Conservation (phyloP, 106 monocot species). For the Dendrobium officinale region DNA sequence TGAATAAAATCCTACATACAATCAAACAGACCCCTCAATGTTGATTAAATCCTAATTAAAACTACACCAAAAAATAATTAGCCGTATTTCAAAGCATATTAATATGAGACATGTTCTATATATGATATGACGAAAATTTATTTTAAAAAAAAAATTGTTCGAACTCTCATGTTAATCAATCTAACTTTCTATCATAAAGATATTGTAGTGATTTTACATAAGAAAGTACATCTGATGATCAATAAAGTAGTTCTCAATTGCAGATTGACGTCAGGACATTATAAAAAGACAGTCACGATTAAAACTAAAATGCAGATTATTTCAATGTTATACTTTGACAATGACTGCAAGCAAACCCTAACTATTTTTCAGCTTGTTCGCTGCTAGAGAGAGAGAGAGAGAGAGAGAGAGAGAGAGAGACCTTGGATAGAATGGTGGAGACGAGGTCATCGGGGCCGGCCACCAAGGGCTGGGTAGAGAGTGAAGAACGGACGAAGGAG, state of each 20-base stretch:
- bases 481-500: conserved; percentile 37
- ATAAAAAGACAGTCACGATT: background rate
- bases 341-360: background rate
- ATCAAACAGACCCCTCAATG: too few relatives aligned
- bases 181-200: background rate
- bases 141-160: background rate
- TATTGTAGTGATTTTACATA: background rate
- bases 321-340: too few relatives aligned
- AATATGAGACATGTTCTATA: too few relatives aligned
- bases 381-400: background rate
- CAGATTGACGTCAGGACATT: too few relatives aligned
- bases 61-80: too few relatives aligned
- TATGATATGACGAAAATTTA: too few relatives aligned
- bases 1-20: background rate
- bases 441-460: conserved; percentile 59
- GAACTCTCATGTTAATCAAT: background rate
- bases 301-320: background rate
- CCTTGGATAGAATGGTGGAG: conserved; percentile 78
- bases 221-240: too few relatives aligned
- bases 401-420: background rate
- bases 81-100: too few relatives aligned
- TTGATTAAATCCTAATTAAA: too few relatives aligned
- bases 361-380: background rate
- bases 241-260: too few relatives aligned
- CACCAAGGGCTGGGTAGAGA: conserved; percentile 23